These are phyloP conservation scores for Pseudogymnoascus sp. DNA, from an alignment of 2,329 filamentous ascomycete genomes.

Conservation along the genomic window DNA sequence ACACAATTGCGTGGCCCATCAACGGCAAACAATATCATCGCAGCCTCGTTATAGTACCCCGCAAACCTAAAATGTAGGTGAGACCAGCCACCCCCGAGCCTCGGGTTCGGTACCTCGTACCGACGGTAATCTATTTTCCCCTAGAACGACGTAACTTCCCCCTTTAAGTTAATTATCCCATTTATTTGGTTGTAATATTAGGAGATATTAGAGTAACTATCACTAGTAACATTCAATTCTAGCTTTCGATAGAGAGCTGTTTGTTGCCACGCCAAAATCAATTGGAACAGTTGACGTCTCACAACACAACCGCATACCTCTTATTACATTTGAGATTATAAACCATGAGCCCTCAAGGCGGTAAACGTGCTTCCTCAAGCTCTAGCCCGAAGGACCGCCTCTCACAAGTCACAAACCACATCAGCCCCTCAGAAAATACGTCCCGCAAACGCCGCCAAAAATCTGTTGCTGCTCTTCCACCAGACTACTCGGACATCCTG, in stretches of 20 bases:
- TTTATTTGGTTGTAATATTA: neutral
- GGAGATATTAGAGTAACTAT: neutral
- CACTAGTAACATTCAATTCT: neutral
- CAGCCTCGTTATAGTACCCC: neutral
- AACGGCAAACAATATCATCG: neutral
- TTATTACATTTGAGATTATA: neutral
- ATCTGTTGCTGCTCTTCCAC: slow-evolving; percentile 36
- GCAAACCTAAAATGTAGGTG: neutral
- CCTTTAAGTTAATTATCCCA: neutral
- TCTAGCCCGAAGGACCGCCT: slow-evolving; percentile 24
- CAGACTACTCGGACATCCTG: slow-evolving; percentile 56
- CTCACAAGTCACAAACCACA: slow-evolving; percentile 26
- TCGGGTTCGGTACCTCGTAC: neutral
- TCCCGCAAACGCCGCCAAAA: slow-evolving; percentile 19
- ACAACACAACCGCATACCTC: neutral
- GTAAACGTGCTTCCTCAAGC: neutral
- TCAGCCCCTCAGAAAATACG: slow-evolving; percentile 19
- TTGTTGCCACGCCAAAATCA: neutral
- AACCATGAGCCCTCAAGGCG: neutral
- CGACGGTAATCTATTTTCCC: neutral
- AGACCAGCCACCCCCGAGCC: neutral
- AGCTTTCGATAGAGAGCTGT: neutral
- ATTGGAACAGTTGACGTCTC: neutral
- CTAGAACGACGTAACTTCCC: neutral
- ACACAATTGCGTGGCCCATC: neutral